A percentile compares a stretch with the other conserved stretches of the same genome.
These are phyloP conservation scores for Polytrichum commune DNA, from an alignment of 225 moss, liverwort and hornwort species.

Conservation along the genomic window DNA sequence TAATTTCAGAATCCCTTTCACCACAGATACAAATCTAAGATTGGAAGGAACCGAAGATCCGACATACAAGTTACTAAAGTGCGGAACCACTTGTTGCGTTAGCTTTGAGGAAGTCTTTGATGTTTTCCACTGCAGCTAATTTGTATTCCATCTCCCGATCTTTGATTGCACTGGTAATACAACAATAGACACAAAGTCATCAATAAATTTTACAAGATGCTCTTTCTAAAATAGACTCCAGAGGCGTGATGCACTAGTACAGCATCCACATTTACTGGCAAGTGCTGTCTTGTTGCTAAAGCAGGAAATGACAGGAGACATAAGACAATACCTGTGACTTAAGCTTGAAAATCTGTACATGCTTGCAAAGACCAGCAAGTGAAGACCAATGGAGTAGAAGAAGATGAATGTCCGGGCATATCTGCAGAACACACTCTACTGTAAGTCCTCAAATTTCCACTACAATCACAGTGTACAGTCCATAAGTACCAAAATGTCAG, in stretches of 20 bases:
- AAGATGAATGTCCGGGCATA: constrained; percentile 94
- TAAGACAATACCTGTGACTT: constrained; percentile 46
- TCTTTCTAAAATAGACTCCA: too few relatives aligned
- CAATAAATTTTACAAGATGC: too few relatives aligned
- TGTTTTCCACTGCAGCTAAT: constrained; percentile 34
- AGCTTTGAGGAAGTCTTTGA: constrained; percentile 31
- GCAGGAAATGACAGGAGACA: too few relatives aligned
- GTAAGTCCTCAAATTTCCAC: not conserved
- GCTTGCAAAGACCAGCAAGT: constrained; percentile 81
- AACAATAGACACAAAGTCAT: not conserved
- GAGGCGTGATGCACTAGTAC: too few relatives aligned
- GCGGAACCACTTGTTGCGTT: constrained; percentile 18
- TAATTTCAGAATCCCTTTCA: too few relatives aligned
- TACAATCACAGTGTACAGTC: too few relatives aligned
- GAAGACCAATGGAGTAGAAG: constrained; percentile 87
- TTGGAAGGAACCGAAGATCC: too few relatives aligned
- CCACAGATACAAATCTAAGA: too few relatives aligned
- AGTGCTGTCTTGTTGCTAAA: too few relatives aligned
- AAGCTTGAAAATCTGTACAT: constrained; percentile 77
- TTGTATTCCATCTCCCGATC: constrained; percentile 39
- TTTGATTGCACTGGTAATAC: constrained; percentile 32
- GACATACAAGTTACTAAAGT: too few relatives aligned
- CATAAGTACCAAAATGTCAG: too few relatives aligned
- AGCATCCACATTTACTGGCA: too few relatives aligned
- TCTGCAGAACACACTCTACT: constrained; percentile 30